Percentiles rank a stretch among this genome's conserved stretches.
Conservation (phyloP, 345 rosid species). For the Populus davidiana region DNA sequence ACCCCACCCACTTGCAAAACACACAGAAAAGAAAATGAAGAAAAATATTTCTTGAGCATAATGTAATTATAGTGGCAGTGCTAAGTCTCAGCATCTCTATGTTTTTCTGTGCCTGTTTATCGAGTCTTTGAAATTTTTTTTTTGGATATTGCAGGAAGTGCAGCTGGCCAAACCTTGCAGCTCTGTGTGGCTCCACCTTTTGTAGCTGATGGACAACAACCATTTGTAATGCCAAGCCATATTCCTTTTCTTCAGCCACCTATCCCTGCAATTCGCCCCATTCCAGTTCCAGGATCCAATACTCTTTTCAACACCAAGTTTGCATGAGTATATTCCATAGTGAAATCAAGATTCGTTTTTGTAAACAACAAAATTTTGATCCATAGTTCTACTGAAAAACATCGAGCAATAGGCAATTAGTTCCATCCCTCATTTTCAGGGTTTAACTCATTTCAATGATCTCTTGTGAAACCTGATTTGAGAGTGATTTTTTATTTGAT, state of each 20-base stretch:
- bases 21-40: background rate
- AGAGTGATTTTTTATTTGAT: background rate
- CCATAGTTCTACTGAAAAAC: constrained; percentile 5
- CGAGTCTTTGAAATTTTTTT: background rate
- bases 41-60: background rate
- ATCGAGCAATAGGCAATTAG: background rate
- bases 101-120: background rate
- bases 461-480: background rate
- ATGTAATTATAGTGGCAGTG: background rate
- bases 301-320: constrained; percentile 40
- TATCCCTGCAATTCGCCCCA: constrained; percentile 29
- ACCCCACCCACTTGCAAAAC: background rate
- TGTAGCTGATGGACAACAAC: constrained; percentile 41
- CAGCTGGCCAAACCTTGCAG: constrained; percentile 39
- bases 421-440: background rate
- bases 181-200: constrained; percentile 44
- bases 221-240: constrained; percentile 35
- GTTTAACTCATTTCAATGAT: background rate
- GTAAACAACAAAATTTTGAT: constrained; percentile 22
- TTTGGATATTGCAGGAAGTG: constrained; percentile 27
- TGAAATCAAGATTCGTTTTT: constrained; percentile 13
- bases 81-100: background rate
- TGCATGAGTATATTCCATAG: constrained; percentile 24
- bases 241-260: constrained; percentile 47
- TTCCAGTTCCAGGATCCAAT: constrained; percentile 41